Conservation (phyloP, 2,329 filamentous ascomycete genomes). For the Aureobasidium lini region DNA sequence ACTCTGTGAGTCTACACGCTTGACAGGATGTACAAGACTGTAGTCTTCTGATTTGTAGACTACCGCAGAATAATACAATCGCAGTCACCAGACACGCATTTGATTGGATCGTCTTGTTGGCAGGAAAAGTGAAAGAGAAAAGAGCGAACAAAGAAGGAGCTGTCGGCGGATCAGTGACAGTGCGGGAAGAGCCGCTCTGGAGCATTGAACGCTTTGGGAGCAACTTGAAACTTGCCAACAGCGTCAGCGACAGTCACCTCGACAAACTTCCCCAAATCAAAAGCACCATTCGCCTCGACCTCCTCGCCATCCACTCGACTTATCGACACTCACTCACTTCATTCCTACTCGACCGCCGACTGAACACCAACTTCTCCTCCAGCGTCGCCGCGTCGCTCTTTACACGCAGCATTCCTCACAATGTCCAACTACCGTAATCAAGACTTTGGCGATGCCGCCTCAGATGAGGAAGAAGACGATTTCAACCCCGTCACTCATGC, state of each 20-base stretch:
- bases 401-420: neutral
- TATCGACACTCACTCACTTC: neutral
- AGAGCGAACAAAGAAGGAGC: slow-evolving; percentile 8
- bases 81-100: neutral
- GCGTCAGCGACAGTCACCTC: neutral
- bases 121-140: neutral
- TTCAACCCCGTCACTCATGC: slow-evolving; percentile 77
- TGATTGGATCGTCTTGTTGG: neutral
- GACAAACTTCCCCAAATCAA: neutral
- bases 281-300: neutral
- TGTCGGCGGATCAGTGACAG: neutral
- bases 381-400: slow-evolving; percentile 11
- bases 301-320: neutral
- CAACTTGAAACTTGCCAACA: neutral
- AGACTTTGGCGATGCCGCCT: slow-evolving; percentile 37
- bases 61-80: too few species aligned
- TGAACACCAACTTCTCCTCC: neutral
- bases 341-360: neutral
- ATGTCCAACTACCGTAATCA: slow-evolving; percentile 40
- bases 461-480: slow-evolving; percentile 67
- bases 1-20: too few species aligned
- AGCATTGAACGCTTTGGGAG: slow-evolving; percentile 2
- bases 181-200: slow-evolving; percentile 8
- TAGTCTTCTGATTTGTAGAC: neutral
- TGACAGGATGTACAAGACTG: neutral